A percentile compares a stretch with the other conserved stretches of the same genome.
These are phyloP conservation scores for Striga asiatica DNA, from an alignment of 257 asterid genomes.

Conservation along the genomic window DNA sequence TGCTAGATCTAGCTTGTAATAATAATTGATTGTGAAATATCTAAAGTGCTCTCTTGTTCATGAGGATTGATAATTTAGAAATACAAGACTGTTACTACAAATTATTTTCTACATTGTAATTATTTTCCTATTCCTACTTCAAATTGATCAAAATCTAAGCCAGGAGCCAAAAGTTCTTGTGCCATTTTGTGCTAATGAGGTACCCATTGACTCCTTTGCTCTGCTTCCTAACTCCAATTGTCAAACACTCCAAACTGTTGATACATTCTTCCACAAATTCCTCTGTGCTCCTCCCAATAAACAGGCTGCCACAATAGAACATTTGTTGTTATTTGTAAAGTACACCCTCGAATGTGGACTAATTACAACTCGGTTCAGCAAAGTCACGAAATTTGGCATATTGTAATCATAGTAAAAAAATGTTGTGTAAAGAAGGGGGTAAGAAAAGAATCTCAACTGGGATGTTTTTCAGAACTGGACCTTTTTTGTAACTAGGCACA, in stretches of 20 bases:
- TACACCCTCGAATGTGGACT: not conserved
- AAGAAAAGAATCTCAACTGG: too few species aligned
- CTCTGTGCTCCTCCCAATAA: slow-evolving; percentile 46
- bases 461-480: too few species aligned
- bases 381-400: too few species aligned
- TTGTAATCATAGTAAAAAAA: too few species aligned
- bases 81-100: slow-evolving; percentile 14
- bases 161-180: slow-evolving; percentile 87
- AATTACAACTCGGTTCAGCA: not conserved
- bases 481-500: not conserved
- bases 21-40: too few species aligned
- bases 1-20: too few species aligned
- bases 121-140: not conserved
- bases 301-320: slow-evolving; percentile 30
- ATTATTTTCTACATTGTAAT: not conserved
- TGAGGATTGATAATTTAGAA: not conserved
- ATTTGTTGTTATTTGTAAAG: not conserved
- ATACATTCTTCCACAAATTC: slow-evolving; percentile 74
- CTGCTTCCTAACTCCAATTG: slow-evolving; percentile 82
- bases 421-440: too few species aligned
- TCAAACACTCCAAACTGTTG: slow-evolving; percentile 58
- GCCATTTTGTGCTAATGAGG: slow-evolving; percentile 93
- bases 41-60: not conserved
- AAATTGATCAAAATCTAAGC: slow-evolving; percentile 26
- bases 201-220: slow-evolving; percentile 76